phyloP scores from a whole-genome alignment of 163 green algal species.

The Prototheca wickerhamii region DNA sequence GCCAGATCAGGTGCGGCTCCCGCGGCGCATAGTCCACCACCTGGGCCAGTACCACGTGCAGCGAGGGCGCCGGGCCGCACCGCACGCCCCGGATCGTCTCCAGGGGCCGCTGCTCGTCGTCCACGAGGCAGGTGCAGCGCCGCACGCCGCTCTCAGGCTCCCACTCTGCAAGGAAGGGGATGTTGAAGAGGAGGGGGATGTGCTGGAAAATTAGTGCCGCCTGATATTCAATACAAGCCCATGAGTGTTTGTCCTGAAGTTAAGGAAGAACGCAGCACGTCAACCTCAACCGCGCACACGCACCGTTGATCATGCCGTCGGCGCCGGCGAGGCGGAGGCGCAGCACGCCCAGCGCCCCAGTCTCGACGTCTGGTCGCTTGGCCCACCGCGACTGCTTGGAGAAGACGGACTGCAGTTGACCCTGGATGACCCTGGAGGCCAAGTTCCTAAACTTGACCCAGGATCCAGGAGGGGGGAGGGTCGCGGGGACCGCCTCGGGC shows the following conservation, averaged over 20 bases:
- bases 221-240: too few species aligned
- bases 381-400: background rate
- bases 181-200: too few species aligned
- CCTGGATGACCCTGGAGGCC: background rate
- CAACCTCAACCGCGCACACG: background rate
- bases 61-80: background rate
- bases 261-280: background rate
- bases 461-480: slow-evolving; percentile 2
- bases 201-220: too few species aligned
- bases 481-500: background rate
- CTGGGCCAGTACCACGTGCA: slow-evolving; percentile 9
- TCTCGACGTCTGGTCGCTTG: background rate
- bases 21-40: slow-evolving; percentile 9
- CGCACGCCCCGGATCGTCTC: slow-evolving; percentile 7
- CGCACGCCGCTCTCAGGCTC: background rate
- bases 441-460: slow-evolving; percentile 15
- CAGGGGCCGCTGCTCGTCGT: background rate
- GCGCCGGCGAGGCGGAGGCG: background rate
- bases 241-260: background rate
- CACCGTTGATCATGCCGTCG: background rate
- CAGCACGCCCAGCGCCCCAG: background rate
- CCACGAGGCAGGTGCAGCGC: slow-evolving; percentile 1
- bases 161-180: background rate
- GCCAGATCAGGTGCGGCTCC: slow-evolving; percentile 6
- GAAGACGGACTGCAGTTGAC: slow-evolving; percentile 7